phyloP scores from a whole-genome alignment of 805 yeast genomes.

The Yamadazyma ubonensis region DNA sequence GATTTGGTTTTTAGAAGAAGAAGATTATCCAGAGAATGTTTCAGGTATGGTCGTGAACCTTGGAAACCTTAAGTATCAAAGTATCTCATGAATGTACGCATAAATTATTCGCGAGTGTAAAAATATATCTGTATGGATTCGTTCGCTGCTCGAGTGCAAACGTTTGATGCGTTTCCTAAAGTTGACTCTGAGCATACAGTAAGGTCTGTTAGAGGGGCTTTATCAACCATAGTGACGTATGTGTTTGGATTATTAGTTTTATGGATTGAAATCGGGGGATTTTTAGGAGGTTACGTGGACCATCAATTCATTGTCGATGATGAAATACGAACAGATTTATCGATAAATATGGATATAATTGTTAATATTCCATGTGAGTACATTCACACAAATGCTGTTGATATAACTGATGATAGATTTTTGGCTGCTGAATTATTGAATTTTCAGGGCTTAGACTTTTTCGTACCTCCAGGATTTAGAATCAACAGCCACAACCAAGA shows the following conservation, averaged over 20 bases:
- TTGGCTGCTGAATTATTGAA: conserved; percentile 74
- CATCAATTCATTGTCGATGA: conserved; percentile 76
- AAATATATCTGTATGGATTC: conserved; percentile 30
- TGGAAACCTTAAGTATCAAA: conserved; percentile 12
- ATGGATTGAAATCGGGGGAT: conserved; percentile 85
- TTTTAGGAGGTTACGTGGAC: conserved; percentile 76
- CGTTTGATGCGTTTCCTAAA: conserved; percentile 49
- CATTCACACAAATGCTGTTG: conserved; percentile 73
- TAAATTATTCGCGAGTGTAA: conserved; percentile 4
- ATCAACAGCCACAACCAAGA: conserved; percentile 46
- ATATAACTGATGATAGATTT: conserved; percentile 72
- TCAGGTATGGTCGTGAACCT: conserved; percentile 38
- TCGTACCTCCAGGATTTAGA: conserved; percentile 28
- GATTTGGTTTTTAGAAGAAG: conserved; percentile 57
- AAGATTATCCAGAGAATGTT: conserved; percentile 52
- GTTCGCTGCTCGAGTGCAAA: conserved; percentile 39
- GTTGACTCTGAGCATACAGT: conserved; percentile 57
- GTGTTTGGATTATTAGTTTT: conserved; percentile 62
- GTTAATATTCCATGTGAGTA: conserved; percentile 83
- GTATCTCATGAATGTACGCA: not conserved
- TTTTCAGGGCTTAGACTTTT: conserved; percentile 62
- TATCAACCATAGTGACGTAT: conserved; percentile 64
- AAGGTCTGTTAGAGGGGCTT: conserved; percentile 74
- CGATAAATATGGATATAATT: conserved; percentile 74
- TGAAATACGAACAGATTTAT: conserved; percentile 53